These are phyloP conservation scores for Globisporangium spiculum DNA, from an alignment of 352 stramenopile species.

Conservation along the genomic window DNA sequence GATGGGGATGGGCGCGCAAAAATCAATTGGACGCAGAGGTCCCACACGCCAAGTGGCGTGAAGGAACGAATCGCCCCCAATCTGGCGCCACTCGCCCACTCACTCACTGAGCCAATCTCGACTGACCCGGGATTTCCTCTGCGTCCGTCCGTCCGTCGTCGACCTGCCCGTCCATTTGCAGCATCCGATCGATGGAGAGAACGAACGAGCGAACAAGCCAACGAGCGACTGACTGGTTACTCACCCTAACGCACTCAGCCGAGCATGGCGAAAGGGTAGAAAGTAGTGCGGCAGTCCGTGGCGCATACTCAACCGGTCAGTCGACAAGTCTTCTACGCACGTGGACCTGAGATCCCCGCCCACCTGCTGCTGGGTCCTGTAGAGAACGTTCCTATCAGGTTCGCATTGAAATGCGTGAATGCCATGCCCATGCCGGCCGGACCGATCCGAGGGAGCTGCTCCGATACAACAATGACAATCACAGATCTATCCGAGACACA, in stretches of 20 bases:
- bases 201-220: not conserved
- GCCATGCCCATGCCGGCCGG: no score
- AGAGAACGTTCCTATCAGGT: not conserved
- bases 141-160: not conserved
- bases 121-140: not conserved
- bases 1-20: constrained; percentile 2
- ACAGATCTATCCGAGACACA: not conserved
- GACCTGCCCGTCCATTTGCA: not conserved
- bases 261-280: not conserved
- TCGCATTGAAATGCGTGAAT: no score
- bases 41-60: constrained; percentile 7
- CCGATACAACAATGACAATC: not conserved
- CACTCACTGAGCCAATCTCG: not conserved
- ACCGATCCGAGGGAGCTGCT: not conserved
- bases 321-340: not conserved
- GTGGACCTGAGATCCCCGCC: not conserved
- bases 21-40: constrained; percentile 6
- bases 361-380: not conserved
- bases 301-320: not conserved
- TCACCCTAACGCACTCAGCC: constrained; percentile 6
- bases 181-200: not conserved
- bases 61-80: not conserved
- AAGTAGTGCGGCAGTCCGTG: not conserved
- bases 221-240: not conserved
- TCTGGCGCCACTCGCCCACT: not conserved